These are phyloP conservation scores for Raffaelea deltoideospora DNA, from an alignment of 2,329 filamentous ascomycete species.

Conservation along the genomic window DNA sequence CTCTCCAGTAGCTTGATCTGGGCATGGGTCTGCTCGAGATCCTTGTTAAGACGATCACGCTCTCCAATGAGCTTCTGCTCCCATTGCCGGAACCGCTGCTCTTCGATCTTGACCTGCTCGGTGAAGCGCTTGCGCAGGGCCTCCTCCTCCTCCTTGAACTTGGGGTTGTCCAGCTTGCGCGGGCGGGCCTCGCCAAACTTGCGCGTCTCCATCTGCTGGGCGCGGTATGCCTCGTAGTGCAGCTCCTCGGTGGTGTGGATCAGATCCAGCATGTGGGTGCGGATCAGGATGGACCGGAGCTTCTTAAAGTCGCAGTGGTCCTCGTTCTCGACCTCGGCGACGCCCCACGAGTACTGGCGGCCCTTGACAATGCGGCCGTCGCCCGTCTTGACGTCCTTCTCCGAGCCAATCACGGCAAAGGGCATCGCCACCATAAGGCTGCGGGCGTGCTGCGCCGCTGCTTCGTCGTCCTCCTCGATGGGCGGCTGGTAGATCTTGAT, in stretches of 20 bases:
- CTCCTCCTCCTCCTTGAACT: slow-evolving; percentile 99
- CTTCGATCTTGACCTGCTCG: slow-evolving; percentile 99
- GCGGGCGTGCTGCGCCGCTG: slow-evolving; percentile 85
- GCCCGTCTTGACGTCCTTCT: slow-evolving; percentile 96
- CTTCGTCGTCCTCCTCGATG: slow-evolving; percentile 94
- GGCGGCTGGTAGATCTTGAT: slow-evolving; percentile 99
- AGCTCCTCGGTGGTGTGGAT: slow-evolving; percentile 99
- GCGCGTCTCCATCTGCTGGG: slow-evolving; percentile 98
- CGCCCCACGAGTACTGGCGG: slow-evolving; percentile 97
- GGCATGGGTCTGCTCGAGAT: slow-evolving; percentile 93
- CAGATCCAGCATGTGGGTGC: slow-evolving; percentile 98
- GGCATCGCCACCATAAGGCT: slow-evolving; percentile 95
- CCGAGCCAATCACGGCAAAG: slow-evolving; percentile 95
- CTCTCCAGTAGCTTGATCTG: slow-evolving; percentile 82
- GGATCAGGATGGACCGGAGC: slow-evolving; percentile 94
- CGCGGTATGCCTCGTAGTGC: slow-evolving; percentile 98
- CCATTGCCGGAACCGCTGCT: slow-evolving; percentile 98
- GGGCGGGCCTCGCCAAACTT: slow-evolving; percentile 97
- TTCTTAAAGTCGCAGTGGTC: slow-evolving; percentile 99
- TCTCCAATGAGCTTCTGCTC: slow-evolving; percentile 99
- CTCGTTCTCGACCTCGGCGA: slow-evolving; percentile 98
- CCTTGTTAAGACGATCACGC: slow-evolving; percentile 98
- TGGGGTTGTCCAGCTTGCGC: slow-evolving; percentile 97
- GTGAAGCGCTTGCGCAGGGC: slow-evolving; percentile 97
- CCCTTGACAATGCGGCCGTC: slow-evolving; percentile 97